phyloP scores from a whole-genome alignment of 1,284 basidiomycete species.

The Tremellales sp. region DNA sequence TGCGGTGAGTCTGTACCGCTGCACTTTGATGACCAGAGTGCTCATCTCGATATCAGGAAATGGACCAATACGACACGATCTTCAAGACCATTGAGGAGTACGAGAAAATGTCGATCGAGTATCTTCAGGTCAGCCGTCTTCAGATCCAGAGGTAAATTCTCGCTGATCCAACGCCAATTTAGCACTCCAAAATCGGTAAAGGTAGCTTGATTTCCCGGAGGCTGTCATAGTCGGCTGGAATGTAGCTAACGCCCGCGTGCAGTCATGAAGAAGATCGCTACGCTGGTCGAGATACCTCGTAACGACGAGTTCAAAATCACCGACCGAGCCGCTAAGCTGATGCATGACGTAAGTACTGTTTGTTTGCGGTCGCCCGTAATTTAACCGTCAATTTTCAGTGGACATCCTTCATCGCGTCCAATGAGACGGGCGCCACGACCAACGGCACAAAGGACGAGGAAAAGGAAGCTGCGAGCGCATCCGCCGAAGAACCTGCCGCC shows the following conservation, averaged over 20 bases:
- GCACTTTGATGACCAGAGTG: not conserved
- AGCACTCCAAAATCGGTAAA: not conserved
- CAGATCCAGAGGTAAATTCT: constrained; percentile 72
- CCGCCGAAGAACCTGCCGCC: constrained; percentile 7
- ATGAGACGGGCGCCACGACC: constrained; percentile 52
- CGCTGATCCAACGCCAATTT: too few species aligned
- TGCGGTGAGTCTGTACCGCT: constrained; percentile 30
- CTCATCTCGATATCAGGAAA: constrained; percentile 56
- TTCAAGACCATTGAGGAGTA: constrained; percentile 82
- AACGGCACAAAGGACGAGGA: constrained; percentile 72
- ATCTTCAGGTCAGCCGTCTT: constrained; percentile 84
- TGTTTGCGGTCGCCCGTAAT: constrained; percentile 2
- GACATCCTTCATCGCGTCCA: constrained; percentile 25
- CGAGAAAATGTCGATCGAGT: constrained; percentile 75
- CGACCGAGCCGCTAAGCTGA: constrained; percentile 57
- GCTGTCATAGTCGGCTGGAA: not conserved
- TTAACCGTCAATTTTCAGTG: constrained; percentile 14
- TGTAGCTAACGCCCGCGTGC: not conserved
- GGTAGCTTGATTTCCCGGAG: not conserved
- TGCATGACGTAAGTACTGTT: constrained; percentile 42
- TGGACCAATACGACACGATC: constrained; percentile 68
- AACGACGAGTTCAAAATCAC: constrained; percentile 85
- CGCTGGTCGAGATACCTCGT: constrained; percentile 66
- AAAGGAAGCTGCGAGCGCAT: constrained; percentile 30
- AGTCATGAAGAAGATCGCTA: constrained; percentile 91